These are phyloP conservation scores for Candida dubliniensis DNA, from an alignment of 1,139 yeast genomes.

Conservation along the genomic window DNA sequence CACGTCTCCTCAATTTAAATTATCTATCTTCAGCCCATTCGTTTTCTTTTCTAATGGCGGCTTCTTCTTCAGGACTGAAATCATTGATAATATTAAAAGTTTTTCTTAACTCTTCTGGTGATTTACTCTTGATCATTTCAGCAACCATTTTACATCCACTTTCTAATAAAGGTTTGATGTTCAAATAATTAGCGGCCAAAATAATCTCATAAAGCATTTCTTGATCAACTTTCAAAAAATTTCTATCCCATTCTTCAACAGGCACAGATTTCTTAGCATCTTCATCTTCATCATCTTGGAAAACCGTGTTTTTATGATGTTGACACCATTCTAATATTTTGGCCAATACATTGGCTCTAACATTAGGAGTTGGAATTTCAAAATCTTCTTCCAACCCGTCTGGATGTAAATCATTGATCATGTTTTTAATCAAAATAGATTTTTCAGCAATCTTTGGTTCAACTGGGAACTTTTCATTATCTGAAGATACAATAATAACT, in stretches of 20 bases:
- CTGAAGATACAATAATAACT: constrained; percentile 68
- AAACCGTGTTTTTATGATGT: constrained; percentile 84
- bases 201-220: constrained; percentile 98
- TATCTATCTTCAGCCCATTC: constrained; percentile 99
- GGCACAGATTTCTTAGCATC: constrained; percentile 83
- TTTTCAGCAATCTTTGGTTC: constrained; percentile 88
- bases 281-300: constrained; percentile 73
- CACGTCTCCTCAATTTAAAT: neutral
- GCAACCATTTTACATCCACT: constrained; percentile 98
- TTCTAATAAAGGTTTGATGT: constrained; percentile 88
- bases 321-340: constrained; percentile 97
- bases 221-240: constrained; percentile 93
- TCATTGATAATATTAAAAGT: constrained; percentile 95
- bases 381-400: constrained; percentile 62
- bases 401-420: constrained; percentile 79
- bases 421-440: constrained; percentile 82
- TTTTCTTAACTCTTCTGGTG: constrained; percentile 95
- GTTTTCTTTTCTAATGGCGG: constrained; percentile 94
- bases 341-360: constrained; percentile 79
- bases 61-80: constrained; percentile 97
- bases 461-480: constrained; percentile 69
- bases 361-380: constrained; percentile 92
- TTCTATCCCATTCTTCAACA: constrained; percentile 95
- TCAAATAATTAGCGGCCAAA: constrained; percentile 91
- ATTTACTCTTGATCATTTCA: constrained; percentile 94